phyloP scores from a whole-genome alignment of 1,139 yeast species.

The Geotrichum armillariae region DNA sequence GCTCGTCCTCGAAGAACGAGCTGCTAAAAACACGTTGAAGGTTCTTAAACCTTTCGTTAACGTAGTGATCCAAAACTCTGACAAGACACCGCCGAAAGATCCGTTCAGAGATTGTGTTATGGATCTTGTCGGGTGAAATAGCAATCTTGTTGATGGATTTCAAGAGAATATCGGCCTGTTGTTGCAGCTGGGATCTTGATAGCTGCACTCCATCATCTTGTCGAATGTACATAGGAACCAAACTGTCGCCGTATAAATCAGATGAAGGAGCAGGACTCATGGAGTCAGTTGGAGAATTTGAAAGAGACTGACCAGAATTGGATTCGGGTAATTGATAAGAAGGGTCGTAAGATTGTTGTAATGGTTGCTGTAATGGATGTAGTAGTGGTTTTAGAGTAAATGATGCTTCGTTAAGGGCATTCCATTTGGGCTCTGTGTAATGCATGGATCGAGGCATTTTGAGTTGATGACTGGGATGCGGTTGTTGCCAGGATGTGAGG shows the following conservation, averaged over 20 bases:
- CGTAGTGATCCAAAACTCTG: slow-evolving; percentile 1
- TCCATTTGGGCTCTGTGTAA: not conserved
- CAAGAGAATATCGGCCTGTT: not conserved
- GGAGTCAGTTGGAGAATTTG: not conserved
- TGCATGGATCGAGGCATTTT: not conserved
- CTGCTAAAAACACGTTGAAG: slow-evolving; percentile 7
- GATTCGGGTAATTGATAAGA: too few species aligned
- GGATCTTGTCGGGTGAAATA: not conserved
- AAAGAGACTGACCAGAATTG: not conserved
- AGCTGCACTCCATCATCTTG: not conserved
- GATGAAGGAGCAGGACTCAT: not conserved
- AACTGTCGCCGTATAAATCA: not conserved
- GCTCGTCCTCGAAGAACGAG: slow-evolving; percentile 6
- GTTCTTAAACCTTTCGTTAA: slow-evolving; percentile 3
- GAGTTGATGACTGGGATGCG: not conserved
- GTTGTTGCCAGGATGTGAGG: not conserved
- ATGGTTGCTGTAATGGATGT: not conserved
- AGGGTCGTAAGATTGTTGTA: too few species aligned
- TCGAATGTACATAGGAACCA: not conserved
- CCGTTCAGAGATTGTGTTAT: slow-evolving; percentile 10
- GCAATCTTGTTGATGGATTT: not conserved
- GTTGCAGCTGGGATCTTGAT: slow-evolving; percentile 3
- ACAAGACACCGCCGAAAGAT: slow-evolving; percentile 13
- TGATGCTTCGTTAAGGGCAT: not conserved
- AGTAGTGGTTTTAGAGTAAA: not conserved